These are phyloP conservation scores for Malbranchea zuffiana DNA, from an alignment of 2,329 filamentous ascomycete species.

Conservation along the genomic window DNA sequence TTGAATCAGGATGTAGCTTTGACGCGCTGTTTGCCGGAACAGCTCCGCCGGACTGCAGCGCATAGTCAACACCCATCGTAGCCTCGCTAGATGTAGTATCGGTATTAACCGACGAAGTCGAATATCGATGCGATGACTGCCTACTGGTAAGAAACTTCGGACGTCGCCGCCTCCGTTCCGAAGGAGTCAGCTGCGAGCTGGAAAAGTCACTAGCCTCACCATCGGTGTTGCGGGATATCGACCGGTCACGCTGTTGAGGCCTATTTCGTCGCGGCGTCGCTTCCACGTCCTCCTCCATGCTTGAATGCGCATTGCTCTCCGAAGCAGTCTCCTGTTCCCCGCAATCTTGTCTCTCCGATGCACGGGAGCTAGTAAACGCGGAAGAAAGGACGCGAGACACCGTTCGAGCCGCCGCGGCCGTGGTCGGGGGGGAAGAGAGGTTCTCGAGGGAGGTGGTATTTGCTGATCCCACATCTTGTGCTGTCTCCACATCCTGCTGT, in stretches of 20 bases:
- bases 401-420: slow-evolving; percentile 34
- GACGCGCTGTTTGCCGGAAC: slow-evolving; percentile 38
- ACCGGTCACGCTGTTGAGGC: slow-evolving; percentile 2
- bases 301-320: not conserved
- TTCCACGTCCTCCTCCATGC: slow-evolving; percentile 10
- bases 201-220: slow-evolving; percentile 18
- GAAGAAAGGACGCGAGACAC: slow-evolving; percentile 30
- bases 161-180: slow-evolving; percentile 31
- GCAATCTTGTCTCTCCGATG: not conserved
- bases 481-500: slow-evolving; percentile 9
- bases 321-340: slow-evolving; percentile 1
- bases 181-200: slow-evolving; percentile 14
- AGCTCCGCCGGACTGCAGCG: slow-evolving; percentile 70
- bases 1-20: slow-evolving; percentile 24
- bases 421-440: slow-evolving; percentile 36
- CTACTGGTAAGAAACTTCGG: slow-evolving; percentile 47
- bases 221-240: slow-evolving; percentile 8
- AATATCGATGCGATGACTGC: slow-evolving; percentile 48
- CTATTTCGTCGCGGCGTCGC: slow-evolving; percentile 11
- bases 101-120: slow-evolving; percentile 46
- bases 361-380: slow-evolving; percentile 8
- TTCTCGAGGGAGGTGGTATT: slow-evolving; percentile 32
- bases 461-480: slow-evolving; percentile 7
- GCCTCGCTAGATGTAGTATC: slow-evolving; percentile 59
- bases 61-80: slow-evolving; percentile 67